Conservation (phyloP, 2,329 filamentous ascomycete genomes). For the Chaetomiaceae sp. region DNA sequence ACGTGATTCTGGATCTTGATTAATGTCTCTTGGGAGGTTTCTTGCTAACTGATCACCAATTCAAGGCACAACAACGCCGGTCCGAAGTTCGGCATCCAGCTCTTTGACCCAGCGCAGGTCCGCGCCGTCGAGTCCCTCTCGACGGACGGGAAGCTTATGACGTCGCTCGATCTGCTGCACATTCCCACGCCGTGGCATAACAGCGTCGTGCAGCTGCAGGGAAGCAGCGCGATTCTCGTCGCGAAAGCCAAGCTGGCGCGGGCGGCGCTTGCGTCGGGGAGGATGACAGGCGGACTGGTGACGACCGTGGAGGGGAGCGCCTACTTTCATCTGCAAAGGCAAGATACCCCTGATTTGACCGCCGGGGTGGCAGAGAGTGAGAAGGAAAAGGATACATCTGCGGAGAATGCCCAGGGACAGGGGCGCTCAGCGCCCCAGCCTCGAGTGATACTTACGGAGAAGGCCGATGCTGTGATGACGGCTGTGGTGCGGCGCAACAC, state of each 20-base stretch:
- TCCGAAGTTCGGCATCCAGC: constrained; percentile 22
- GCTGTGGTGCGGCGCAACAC: constrained; percentile 10
- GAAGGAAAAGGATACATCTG: background rate
- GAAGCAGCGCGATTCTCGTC: constrained; percentile 13
- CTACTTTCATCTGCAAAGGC: constrained; percentile 8
- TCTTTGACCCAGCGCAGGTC: constrained; percentile 17
- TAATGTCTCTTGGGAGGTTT: too few species aligned
- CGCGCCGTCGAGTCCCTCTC: constrained; percentile 15
- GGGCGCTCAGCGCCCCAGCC: too few species aligned
- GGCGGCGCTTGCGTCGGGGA: constrained; percentile 11
- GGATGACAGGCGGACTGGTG: constrained; percentile 10
- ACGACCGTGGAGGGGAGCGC: background rate
- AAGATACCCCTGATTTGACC: too few species aligned
- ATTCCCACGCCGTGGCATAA: constrained; percentile 23
- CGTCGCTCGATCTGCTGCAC: constrained; percentile 19
- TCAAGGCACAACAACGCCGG: constrained; percentile 20
- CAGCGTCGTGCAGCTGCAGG: constrained; percentile 15
- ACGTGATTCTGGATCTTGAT: too few species aligned
- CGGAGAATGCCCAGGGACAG: background rate
- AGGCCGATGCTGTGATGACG: constrained; percentile 4
- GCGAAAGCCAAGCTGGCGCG: constrained; percentile 19
- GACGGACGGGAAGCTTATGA: constrained; percentile 14
- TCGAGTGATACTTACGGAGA: constrained; percentile 4
- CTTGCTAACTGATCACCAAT: background rate
- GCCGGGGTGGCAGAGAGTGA: background rate